Evolutionary conservation across 2,329 filamentous ascomycete species (phyloP).

Genomic region (Aspergillus ustus): DNA sequence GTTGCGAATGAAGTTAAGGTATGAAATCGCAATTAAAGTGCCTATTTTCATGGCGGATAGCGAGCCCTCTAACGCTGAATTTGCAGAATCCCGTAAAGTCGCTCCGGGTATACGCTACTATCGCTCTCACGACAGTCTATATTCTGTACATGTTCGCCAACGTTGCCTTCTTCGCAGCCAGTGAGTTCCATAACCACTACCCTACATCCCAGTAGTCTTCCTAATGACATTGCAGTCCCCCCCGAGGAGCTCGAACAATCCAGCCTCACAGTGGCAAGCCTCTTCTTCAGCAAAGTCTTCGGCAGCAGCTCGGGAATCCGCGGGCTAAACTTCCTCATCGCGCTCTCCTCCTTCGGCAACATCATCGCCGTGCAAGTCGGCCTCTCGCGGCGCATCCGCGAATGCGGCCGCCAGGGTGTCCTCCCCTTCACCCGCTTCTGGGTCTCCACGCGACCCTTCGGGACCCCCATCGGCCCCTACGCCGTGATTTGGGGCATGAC

Average conservation of each 20-base stretch:
- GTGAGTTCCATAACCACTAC: neutral
- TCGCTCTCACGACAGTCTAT: constrained; percentile 57
- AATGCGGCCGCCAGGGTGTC: constrained; percentile 65
- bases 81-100: constrained; percentile 59
- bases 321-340: constrained; percentile 62
- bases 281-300: constrained; percentile 66
- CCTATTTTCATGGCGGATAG: neutral
- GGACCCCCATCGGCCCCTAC: constrained; percentile 65
- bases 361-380: constrained; percentile 61
- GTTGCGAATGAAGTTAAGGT: constrained; percentile 64
- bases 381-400: constrained; percentile 60
- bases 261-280: constrained; percentile 58
- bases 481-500: constrained; percentile 62
- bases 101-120: constrained; percentile 55
- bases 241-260: constrained; percentile 58
- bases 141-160: constrained; percentile 63
- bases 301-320: constrained; percentile 53
- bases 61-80: neutral
- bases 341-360: constrained; percentile 63
- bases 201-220: too few relatives aligned
- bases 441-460: constrained; percentile 66
- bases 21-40: neutral
- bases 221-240: too few relatives aligned
- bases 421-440: constrained; percentile 65
- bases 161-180: constrained; percentile 61